Evolutionary conservation across 768 basidiomycete genomes (phyloP).

Genomic region (Hysterangium stoloniferum): DNA sequence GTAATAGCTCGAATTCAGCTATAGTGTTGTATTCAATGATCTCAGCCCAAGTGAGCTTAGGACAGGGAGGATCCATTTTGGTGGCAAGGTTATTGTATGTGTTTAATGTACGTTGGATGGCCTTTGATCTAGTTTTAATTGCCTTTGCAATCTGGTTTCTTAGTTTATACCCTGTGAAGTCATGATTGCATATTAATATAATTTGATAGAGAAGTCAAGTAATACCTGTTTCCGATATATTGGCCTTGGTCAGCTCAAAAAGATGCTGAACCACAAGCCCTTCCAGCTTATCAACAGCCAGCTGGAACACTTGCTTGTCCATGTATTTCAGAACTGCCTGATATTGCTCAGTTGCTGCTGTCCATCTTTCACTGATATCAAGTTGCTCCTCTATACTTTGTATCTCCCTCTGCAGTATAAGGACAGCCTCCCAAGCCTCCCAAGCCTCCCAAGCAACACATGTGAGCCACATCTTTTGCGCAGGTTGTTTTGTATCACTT

Average conservation of each 20-base stretch:
- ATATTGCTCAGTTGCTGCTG: neutral
- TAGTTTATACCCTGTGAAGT: neutral
- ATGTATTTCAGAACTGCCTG: neutral
- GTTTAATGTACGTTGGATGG: neutral
- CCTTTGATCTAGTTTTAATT: neutral
- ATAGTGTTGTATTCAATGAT: conserved; percentile 1
- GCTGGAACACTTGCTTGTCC: neutral
- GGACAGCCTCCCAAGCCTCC: neutral
- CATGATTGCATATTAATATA: neutral
- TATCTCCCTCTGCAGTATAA: neutral
- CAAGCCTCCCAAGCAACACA: neutral
- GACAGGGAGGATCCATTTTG: neutral
- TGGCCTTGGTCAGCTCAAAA: neutral
- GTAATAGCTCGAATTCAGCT: neutral
- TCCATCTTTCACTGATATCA: neutral
- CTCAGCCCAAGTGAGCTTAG: neutral
- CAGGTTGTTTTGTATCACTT: neutral
- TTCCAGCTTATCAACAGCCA: neutral
- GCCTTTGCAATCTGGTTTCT: neutral
- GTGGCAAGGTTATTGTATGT: neutral
- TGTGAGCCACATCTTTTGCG: neutral
- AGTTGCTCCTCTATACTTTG: neutral
- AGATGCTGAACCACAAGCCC: neutral
- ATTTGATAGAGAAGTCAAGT: neutral
- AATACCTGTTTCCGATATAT: too few species aligned